Percentiles rank a stretch among this genome's conserved stretches.
These are phyloP conservation scores for Hibiscus mutabilis DNA, from an alignment of 345 rosid genomes.

Conservation along the genomic window DNA sequence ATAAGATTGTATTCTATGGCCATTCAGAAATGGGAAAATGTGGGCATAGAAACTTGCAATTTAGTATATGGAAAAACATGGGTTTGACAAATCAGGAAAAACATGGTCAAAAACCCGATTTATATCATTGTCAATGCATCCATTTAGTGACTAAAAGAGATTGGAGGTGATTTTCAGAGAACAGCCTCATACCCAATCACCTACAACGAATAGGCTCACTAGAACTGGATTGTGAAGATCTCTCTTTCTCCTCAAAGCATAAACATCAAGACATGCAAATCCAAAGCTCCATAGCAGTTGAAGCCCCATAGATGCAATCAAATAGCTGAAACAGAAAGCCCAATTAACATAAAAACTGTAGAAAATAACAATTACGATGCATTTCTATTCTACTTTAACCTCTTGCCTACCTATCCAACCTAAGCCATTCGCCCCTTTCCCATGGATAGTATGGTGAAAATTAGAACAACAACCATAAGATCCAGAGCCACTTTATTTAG, in stretches of 20 bases:
- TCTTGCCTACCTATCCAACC: background rate
- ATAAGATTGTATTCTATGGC: background rate
- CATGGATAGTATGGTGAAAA: background rate
- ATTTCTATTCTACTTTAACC: background rate
- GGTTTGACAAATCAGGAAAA: too few species aligned
- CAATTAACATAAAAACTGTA: constrained; percentile 9
- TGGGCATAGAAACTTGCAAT: background rate
- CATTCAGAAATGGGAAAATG: background rate
- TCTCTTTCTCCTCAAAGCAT: constrained; percentile 66
- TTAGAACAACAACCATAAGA: background rate
- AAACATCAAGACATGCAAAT: constrained; percentile 78
- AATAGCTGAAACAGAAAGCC: constrained; percentile 53
- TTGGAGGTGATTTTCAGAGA: background rate
- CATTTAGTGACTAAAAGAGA: background rate
- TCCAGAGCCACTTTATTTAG: background rate
- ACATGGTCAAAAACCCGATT: background rate
- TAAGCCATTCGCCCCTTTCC: background rate
- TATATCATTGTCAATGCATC: background rate
- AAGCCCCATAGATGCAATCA: constrained; percentile 93
- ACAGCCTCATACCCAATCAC: constrained; percentile 70
- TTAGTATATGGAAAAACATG: too few species aligned
- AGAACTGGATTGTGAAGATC: constrained; percentile 83
- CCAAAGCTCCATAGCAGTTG: constrained; percentile 92
- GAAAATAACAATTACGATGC: background rate
- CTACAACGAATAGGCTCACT: constrained; percentile 85